phyloP scores from a whole-genome alignment of 1,139 yeast genomes.

The Taiozyma onychis region DNA sequence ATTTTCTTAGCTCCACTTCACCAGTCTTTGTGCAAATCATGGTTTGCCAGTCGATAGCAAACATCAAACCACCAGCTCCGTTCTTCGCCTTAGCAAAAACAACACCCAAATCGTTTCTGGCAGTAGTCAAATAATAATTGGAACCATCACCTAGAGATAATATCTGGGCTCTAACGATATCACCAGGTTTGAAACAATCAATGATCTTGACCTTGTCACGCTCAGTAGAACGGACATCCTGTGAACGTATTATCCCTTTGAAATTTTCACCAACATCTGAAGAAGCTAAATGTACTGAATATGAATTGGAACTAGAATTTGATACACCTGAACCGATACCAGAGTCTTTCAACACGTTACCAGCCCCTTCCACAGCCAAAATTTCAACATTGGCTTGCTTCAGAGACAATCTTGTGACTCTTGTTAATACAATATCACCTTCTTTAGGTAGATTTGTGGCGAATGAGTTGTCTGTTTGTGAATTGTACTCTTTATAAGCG shows the following conservation, averaged over 20 bases:
- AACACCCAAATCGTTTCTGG: constrained; percentile 89
- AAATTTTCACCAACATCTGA: constrained; percentile 85
- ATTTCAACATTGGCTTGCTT: constrained; percentile 82
- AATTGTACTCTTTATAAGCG: constrained; percentile 16
- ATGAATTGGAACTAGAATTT: constrained; percentile 39
- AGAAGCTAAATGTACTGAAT: constrained; percentile 42
- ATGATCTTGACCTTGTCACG: constrained; percentile 79
- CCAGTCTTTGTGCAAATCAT: constrained; percentile 82
- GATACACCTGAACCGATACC: constrained; percentile 64
- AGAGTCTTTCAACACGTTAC: constrained; percentile 52
- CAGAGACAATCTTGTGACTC: constrained; percentile 57
- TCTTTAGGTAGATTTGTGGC: constrained; percentile 62
- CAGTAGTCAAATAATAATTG: constrained; percentile 84
- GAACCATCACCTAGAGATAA: constrained; percentile 91
- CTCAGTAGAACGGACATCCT: constrained; percentile 88
- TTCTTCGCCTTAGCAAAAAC: constrained; percentile 71
- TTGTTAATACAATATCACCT: constrained; percentile 75
- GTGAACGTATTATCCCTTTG: constrained; percentile 81
- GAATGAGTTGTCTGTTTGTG: constrained; percentile 7
- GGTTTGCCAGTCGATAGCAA: constrained; percentile 93
- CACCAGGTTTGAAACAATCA: constrained; percentile 87
- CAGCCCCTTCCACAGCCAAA: constrained; percentile 66
- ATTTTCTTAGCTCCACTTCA: constrained; percentile 71
- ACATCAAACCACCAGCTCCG: constrained; percentile 77
- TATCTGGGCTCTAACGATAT: constrained; percentile 76